Evolutionary conservation across 352 stramenopile species (phyloP).

Genomic region (Phytophthora hybrid): DNA sequence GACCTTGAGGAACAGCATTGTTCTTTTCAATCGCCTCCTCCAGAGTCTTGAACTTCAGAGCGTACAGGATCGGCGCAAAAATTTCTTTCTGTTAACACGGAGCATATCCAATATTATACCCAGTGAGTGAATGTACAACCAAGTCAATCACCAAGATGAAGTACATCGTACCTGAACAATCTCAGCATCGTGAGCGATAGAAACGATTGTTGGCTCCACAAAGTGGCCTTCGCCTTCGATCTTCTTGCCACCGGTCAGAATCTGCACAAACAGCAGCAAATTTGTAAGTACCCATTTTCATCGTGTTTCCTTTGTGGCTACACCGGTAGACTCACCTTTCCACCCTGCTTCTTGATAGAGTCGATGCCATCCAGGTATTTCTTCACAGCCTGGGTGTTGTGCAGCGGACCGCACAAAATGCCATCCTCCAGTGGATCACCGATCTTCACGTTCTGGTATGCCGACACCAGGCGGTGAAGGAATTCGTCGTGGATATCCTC

Average conservation of each 20-base stretch:
- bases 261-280: conserved; percentile 44
- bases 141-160: not conserved
- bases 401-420: conserved; percentile 86
- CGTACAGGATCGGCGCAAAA: conserved; percentile 93
- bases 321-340: conserved; percentile 56
- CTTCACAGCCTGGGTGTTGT: conserved; percentile 82
- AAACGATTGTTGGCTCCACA: conserved; percentile 92
- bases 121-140: conserved; percentile 1
- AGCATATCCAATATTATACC: not conserved
- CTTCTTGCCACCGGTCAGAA: conserved; percentile 88
- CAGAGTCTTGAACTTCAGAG: conserved; percentile 90
- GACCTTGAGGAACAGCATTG: conserved; percentile 92
- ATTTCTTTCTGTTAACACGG: conserved; percentile 79
- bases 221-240: conserved; percentile 88
- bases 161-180: conserved; percentile 71
- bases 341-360: conserved; percentile 87
- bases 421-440: conserved; percentile 87
- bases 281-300: conserved; percentile 12
- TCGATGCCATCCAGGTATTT: conserved; percentile 89
- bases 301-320: not conserved
- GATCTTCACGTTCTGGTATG: conserved; percentile 92
- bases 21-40: conserved; percentile 94
- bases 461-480: conserved; percentile 78
- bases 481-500: conserved; percentile 93
- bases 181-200: conserved; percentile 78